Percentiles rank a stretch among this genome's conserved stretches.
Evolutionary conservation across 352 stramenopile genomes (phyloP).

Genomic region (Pythium coloratum): DNA sequence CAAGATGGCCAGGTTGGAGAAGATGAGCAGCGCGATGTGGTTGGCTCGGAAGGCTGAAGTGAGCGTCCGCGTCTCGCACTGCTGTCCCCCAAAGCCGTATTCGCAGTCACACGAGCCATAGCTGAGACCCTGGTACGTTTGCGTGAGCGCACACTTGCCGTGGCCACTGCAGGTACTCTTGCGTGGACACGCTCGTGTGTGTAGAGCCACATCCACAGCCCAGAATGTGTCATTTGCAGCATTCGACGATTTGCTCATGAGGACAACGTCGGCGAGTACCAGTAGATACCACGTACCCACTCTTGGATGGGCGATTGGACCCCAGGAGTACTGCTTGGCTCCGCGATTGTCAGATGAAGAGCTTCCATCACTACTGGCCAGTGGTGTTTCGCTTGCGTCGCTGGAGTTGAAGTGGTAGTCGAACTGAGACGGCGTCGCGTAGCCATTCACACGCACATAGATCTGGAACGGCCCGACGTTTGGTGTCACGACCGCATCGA

Average conservation of each 20-base stretch:
- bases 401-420: conserved; percentile 36
- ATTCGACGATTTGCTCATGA: not conserved
- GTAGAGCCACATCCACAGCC: conserved; percentile 29
- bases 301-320: conserved; percentile 25
- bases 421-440: conserved; percentile 24
- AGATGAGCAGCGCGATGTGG: conserved; percentile 35
- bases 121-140: conserved; percentile 33
- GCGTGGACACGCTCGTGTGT: conserved; percentile 27
- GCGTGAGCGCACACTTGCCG: conserved; percentile 28
- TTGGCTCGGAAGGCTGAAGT: conserved; percentile 19
- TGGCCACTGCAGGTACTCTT: conserved; percentile 28
- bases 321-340: conserved; percentile 25
- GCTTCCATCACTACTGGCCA: not conserved
- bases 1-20: conserved; percentile 39
- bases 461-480: conserved; percentile 35
- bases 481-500: conserved; percentile 22
- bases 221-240: conserved; percentile 26
- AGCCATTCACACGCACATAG: conserved; percentile 32
- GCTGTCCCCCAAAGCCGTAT: conserved; percentile 39
- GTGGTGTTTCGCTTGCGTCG: not conserved
- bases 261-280: conserved; percentile 22
- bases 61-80: conserved; percentile 29
- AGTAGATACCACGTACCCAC: conserved; percentile 33
- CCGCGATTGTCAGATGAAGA: conserved; percentile 3
- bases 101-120: conserved; percentile 38